phyloP scores from a whole-genome alignment of 345 rosid genomes.

The Anastatica hierochuntica region DNA sequence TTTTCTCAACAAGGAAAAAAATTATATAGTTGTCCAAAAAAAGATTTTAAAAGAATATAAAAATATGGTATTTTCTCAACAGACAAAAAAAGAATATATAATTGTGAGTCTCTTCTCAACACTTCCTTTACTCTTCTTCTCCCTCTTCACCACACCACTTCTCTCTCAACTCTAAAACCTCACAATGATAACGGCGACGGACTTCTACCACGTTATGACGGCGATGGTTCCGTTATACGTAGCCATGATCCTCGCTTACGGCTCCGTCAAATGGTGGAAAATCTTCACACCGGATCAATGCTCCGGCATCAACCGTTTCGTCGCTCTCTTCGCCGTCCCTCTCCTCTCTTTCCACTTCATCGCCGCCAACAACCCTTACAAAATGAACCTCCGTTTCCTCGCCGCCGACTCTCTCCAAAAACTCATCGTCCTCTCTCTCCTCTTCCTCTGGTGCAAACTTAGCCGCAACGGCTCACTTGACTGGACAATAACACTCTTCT shows the following conservation, averaged over 20 bases:
- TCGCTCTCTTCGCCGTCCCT: conserved; percentile 96
- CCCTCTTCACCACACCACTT: not conserved
- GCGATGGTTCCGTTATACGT: conserved; percentile 98
- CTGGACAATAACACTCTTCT: conserved; percentile 46
- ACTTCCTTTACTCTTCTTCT: conserved; percentile 10
- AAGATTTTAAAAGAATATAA: not conserved
- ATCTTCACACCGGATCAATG: conserved; percentile 95
- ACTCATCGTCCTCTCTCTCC: conserved; percentile 31
- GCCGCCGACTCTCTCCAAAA: conserved; percentile 50
- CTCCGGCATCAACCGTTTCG: conserved; percentile 97
- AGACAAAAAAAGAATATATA: conserved; percentile 13
- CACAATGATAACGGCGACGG: conserved; percentile 58
- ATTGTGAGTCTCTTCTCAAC: conserved; percentile 10
- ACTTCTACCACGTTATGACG: conserved; percentile 97
- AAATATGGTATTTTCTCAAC: not conserved
- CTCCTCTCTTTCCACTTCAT: conserved; percentile 90
- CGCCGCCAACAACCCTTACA: conserved; percentile 35
- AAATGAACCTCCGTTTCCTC: conserved; percentile 43
- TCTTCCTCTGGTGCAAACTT: conserved; percentile 38
- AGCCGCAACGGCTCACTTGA: conserved; percentile 29
- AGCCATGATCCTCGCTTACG: conserved; percentile 94
- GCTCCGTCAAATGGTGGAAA: conserved; percentile 99
- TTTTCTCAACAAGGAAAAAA: too few relatives aligned
- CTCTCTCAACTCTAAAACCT: conserved; percentile 3
- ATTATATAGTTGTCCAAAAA: too few relatives aligned